Conservation (phyloP, 169 alveolate species). For the Plasmodium blacklocki region DNA sequence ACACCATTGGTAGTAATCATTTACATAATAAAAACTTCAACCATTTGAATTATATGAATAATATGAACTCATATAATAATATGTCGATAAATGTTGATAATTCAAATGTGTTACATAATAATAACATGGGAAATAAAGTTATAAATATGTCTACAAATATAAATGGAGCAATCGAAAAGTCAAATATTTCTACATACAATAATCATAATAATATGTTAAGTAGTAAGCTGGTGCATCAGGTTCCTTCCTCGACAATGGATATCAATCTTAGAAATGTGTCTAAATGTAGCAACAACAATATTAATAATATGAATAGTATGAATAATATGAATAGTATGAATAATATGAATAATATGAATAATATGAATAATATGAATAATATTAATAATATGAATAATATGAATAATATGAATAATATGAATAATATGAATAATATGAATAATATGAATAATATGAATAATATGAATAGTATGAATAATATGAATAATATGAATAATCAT, state of each 20-base stretch:
- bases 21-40: constrained; percentile 10
- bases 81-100: background rate
- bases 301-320: constrained; percentile 3
- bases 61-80: background rate
- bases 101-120: background rate
- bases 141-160: too few relatives aligned
- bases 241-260: background rate
- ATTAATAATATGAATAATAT: background rate
- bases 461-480: constrained; percentile 8
- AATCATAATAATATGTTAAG: background rate
- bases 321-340: background rate
- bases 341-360: background rate
- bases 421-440: background rate
- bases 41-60: background rate
- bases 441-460: background rate
- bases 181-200: background rate
- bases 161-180: too few relatives aligned
- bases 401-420: background rate
- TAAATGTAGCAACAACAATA: constrained; percentile 5
- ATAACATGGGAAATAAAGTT: background rate
- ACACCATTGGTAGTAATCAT: constrained; percentile 14
- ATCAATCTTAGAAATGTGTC: background rate
- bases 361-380: constrained; percentile 1
- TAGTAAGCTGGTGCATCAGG: background rate
- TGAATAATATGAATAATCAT: background rate